phyloP scores from a whole-genome alignment of 192 early-diverging fungal genomes.

The Funneliformis mosseae region DNA sequence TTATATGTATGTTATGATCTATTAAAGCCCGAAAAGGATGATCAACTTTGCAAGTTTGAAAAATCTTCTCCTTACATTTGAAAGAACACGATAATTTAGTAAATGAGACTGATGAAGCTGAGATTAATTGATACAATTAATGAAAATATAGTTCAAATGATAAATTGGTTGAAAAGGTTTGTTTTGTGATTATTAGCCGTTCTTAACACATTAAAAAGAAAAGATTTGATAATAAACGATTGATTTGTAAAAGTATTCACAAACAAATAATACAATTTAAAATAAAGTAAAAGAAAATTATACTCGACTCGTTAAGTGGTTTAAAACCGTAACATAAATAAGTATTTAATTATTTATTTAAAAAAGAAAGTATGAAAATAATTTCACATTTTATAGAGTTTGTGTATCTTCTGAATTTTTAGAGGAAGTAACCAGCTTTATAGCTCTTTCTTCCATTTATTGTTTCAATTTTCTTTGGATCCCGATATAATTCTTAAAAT shows the following conservation, averaged over 20 bases:
- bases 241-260: no score
- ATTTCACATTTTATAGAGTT: no score
- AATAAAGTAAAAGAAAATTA: no score
- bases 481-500: constrained; percentile 31
- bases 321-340: no score
- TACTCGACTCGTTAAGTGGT: no score
- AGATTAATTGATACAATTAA: neutral
- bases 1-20: neutral
- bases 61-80: neutral
- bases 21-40: neutral
- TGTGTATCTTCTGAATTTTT: neutral
- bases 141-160: neutral
- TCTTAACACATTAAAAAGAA: no score
- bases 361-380: no score
- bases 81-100: constrained; percentile 7
- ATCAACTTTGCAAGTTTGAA: constrained; percentile 4
- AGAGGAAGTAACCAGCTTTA: neutral
- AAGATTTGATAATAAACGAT: no score
- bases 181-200: no score
- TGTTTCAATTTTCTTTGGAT: constrained; percentile 26
- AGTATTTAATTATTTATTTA: no score
- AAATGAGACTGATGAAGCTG: neutral
- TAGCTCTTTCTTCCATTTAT: constrained; percentile 28
- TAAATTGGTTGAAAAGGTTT: neutral
- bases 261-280: no score